Percentiles rank a stretch among this genome's conserved stretches.
phyloP scores from a whole-genome alignment of 805 yeast genomes.

The Candida maesae region DNA sequence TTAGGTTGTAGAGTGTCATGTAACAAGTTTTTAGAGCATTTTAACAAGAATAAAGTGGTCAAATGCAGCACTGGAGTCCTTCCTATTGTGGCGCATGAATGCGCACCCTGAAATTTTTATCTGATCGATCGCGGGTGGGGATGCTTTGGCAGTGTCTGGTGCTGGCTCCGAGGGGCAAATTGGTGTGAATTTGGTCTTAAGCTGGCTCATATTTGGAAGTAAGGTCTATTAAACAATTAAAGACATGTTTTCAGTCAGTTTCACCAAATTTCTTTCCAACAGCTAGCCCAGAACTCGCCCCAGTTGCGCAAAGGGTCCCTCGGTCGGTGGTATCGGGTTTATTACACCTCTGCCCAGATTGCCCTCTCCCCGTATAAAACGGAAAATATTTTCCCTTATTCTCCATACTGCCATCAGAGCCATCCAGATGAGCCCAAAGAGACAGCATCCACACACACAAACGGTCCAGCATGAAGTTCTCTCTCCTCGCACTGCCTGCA shows the following conservation, averaged over 20 bases:
- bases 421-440: not conserved
- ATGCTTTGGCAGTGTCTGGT: not conserved
- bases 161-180: too few relatives aligned
- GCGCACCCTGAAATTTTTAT: not conserved
- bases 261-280: too few relatives aligned
- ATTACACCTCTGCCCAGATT: slow-evolving; percentile 2
- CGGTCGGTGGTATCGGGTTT: slow-evolving; percentile 15
- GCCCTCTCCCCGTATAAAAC: not conserved
- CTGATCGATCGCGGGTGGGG: not conserved
- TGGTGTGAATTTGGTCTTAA: not conserved
- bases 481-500: slow-evolving; percentile 11
- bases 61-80: too few relatives aligned
- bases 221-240: not conserved
- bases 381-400: not conserved
- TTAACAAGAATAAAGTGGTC: too few relatives aligned
- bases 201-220: not conserved
- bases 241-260: not conserved
- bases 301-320: not conserved
- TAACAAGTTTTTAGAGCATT: too few relatives aligned
- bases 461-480: slow-evolving; percentile 13
- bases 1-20: too few relatives aligned
- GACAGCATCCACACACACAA: not conserved
- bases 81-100: too few relatives aligned
- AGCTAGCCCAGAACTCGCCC: too few relatives aligned
- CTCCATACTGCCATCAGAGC: not conserved